Base-by-base conservation (phyloP, 2,329 filamentous ascomycete genomes). In the Diaporthe vaccinii region DNA sequence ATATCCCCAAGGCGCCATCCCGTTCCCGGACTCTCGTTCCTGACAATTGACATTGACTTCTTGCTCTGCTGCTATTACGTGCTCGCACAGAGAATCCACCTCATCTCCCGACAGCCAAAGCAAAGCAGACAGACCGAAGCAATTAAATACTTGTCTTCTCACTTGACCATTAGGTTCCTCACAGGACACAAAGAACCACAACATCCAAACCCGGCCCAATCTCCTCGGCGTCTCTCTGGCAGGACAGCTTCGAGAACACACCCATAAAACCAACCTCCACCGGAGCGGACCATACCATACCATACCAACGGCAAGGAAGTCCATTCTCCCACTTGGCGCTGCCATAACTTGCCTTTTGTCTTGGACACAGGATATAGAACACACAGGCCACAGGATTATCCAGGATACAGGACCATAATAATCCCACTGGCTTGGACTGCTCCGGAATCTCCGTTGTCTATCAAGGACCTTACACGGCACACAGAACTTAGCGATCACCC, bases 1-100 rank as follows among this genome's bases (percentile, higher is more conserved):
- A 72, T 72, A 62, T 72, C 69, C 53, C 31, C n/a, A 51, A 25
- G n/a, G 15, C 70, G 53, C 70, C 58, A 55, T 55, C 70, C 70
- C 70, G 25, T 53, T 55, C 49, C 70, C 70, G 70, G 70, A 73
- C 70, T 65, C 58, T 73, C 58, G 57, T 49, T 53, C 70, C 49
- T 57, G 55, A 71, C 51, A 58, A 44, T 58, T 71, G 51, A 46
- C 34, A 22, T 62, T 49, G 69, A 62, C 55, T 22, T 51, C 34
- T 36, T 53, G 70, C 70, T 58, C 34, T 72, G 41, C 46, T 68
- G 65, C 28, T 53, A 68, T 68, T 73, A 65, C 70, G 70, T 72
- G 70, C 70, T 72, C 55, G 46, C 70, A 65, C 58, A 31, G 55
- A 20, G 25, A 36, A 28, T 53, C 31, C 70, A 61, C 69, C 41